A percentile compares a stretch with the other conserved stretches of the same genome.
phyloP scores from a whole-genome alignment of 2,329 filamentous ascomycete genomes.

The Boeremia exigua region DNA sequence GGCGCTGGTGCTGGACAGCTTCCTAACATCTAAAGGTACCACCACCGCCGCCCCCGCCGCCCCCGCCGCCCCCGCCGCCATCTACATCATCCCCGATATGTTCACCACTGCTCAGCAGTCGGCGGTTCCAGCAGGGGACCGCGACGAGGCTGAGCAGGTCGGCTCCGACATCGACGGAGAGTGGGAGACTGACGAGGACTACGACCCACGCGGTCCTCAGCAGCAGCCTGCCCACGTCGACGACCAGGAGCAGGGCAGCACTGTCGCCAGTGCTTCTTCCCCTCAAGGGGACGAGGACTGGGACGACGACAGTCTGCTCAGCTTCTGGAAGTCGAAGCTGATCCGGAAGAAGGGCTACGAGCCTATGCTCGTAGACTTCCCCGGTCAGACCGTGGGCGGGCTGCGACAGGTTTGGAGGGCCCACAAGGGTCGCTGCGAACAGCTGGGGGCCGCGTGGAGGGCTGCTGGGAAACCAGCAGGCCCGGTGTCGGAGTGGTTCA shows the following conservation, averaged over 20 bases:
- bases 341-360: conserved; percentile 10
- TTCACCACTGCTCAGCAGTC: too few species aligned
- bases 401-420: neutral
- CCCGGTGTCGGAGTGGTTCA: neutral
- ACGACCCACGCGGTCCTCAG: neutral
- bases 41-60: too few species aligned
- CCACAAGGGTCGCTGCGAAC: neutral
- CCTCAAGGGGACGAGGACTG: neutral
- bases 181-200: neutral
- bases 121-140: too few species aligned
- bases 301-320: conserved; percentile 1
- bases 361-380: neutral
- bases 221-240: neutral
- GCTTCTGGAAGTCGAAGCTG: conserved; percentile 5
- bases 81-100: too few species aligned
- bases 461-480: neutral
- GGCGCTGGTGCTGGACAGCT: too few species aligned
- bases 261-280: neutral
- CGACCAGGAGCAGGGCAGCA: neutral
- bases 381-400: neutral
- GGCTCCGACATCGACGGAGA: neutral
- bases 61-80: too few species aligned
- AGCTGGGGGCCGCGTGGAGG: conserved; percentile 4
- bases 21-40: too few species aligned
- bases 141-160: too few species aligned